Evolutionary conservation across 1,139 yeast genomes (phyloP).

Genomic region (Yamadazyma dendronema): DNA sequence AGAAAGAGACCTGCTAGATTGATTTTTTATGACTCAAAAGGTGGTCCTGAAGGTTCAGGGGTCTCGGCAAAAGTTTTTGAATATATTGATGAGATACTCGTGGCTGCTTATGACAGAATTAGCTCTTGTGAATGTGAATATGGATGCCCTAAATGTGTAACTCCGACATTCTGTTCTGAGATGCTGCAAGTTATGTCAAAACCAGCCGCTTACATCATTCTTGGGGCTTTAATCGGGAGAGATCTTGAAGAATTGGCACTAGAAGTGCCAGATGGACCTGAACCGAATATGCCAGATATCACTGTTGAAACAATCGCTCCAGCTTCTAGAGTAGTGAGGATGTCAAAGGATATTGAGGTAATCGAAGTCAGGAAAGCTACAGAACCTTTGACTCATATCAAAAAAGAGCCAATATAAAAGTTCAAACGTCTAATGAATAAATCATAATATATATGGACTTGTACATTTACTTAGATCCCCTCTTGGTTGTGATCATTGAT

Average conservation of each 20-base stretch:
- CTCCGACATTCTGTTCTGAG: slow-evolving; percentile 78
- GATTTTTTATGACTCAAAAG: slow-evolving; percentile 78
- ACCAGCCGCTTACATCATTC: slow-evolving; percentile 75
- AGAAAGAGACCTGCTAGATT: slow-evolving; percentile 84
- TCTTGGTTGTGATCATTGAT: slow-evolving; percentile 26
- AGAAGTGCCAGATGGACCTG: slow-evolving; percentile 74
- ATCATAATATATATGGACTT: slow-evolving; percentile 3
- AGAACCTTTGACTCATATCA: slow-evolving; percentile 10
- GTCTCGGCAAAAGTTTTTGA: slow-evolving; percentile 77
- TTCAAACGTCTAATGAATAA: too few species aligned
- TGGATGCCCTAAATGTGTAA: slow-evolving; percentile 91
- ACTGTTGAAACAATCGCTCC: slow-evolving; percentile 67
- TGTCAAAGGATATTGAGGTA: slow-evolving; percentile 59
- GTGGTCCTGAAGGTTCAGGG: slow-evolving; percentile 79
- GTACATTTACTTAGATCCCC: slow-evolving; percentile 11
- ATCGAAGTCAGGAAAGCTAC: slow-evolving; percentile 33
- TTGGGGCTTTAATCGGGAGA: slow-evolving; percentile 51
- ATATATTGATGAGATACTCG: slow-evolving; percentile 62
- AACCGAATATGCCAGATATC: slow-evolving; percentile 69
- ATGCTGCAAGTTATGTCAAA: slow-evolving; percentile 80
- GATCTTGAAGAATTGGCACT: slow-evolving; percentile 39
- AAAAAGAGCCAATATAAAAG: slow-evolving; percentile 13
- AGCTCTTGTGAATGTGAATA: slow-evolving; percentile 70
- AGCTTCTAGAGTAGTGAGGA: slow-evolving; percentile 49
- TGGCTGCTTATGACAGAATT: slow-evolving; percentile 57